A percentile compares a stretch with the other conserved stretches of the same genome.
Conservation (phyloP, 1,284 basidiomycete species). For the Cutaneotrichosporon mucoides region DNA sequence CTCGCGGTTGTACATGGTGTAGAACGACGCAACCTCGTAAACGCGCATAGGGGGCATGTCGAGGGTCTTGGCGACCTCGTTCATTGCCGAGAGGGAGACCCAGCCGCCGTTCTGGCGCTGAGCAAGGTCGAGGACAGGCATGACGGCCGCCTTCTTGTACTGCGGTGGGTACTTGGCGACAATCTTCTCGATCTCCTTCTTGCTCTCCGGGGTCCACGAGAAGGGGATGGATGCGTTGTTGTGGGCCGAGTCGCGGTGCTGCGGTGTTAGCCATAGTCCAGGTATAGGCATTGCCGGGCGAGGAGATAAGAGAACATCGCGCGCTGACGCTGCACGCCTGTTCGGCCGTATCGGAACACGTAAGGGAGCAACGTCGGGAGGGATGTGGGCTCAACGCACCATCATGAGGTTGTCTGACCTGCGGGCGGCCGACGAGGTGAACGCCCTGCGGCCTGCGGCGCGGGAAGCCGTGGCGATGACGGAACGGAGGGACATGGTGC, state of each 20-base stretch:
- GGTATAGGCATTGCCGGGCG: not conserved
- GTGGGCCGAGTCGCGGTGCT: constrained; percentile 91
- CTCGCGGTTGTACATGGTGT: constrained; percentile 99
- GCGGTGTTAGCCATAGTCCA: constrained; percentile 6
- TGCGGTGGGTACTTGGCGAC: constrained; percentile 91
- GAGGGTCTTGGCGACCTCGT: constrained; percentile 86
- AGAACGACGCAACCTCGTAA: constrained; percentile 99
- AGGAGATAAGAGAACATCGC: not conserved
- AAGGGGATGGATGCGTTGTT: constrained; percentile 95
- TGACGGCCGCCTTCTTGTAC: constrained; percentile 97
- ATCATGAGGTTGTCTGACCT: constrained; percentile 61
- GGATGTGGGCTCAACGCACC: constrained; percentile 46
- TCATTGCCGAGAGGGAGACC: constrained; percentile 99
- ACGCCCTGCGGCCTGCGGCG: constrained; percentile 42
- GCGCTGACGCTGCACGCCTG: too few species aligned
- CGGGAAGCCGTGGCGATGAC: constrained; percentile 29
- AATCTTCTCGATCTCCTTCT: constrained; percentile 80
- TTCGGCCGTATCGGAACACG: too few species aligned
- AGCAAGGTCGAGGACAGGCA: constrained; percentile 91
- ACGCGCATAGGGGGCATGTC: constrained; percentile 98
- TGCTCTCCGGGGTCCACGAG: constrained; percentile 74
- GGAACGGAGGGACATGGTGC: constrained; percentile 39
- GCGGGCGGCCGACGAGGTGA: constrained; percentile 53
- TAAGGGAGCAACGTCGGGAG: too few species aligned
- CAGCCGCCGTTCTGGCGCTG: constrained; percentile 98